Base-by-base conservation (phyloP, 2,329 filamentous ascomycete genomes). In the Botryotinia globosa region DNA sequence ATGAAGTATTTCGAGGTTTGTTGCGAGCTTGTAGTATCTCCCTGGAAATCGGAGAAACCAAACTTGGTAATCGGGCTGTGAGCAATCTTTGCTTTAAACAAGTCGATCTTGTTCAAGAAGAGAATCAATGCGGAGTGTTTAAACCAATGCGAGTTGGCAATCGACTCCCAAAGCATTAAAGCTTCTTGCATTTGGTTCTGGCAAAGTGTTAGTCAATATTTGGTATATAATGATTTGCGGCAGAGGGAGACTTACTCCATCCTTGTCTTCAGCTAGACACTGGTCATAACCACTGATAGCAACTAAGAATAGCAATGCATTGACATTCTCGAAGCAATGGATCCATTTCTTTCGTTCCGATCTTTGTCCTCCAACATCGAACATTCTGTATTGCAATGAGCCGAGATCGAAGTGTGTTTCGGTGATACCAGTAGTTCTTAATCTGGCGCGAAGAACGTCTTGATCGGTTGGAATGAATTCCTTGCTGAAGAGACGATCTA, bases 231-330 rank as follows among this genome's bases (percentile, higher is more conserved):
- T 63, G 67, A 34, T 56, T 22, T 34, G 61, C 18, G 32, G 54
- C 22, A 9, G 37, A 62, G 20, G 51, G 66, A 74, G 66, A 85
- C 93, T 85, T 86, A 97, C 94, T 75, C 94, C 94, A 81, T 97
- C 96, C 83, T 97, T 94, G 82, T 98, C 95, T 84, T 98, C 95
- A 5, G 98, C 94, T 66, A 98, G 85, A 79, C 94, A 97, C 82
- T 98, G 96, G 81, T 98, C 95, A 82, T 98, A 98, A 74, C 95
- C 95, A 76, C 94, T 97, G 78, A 98, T 94, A 65, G 95, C 94
- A 69, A 97, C 95, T 77, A 98, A 88, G 84, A 98, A 98, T 58
- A 98, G 86, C 71, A 98, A 86, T 77, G 93, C 94, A 80, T 96
- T 94, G 39, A 93, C 91, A 75, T 91, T 91, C 80, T 93, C 91